Percentiles rank a stretch among this genome's conserved stretches.
Evolutionary conservation across 352 stramenopile species (phyloP).

Genomic region (Phytophthora colocasiae): DNA sequence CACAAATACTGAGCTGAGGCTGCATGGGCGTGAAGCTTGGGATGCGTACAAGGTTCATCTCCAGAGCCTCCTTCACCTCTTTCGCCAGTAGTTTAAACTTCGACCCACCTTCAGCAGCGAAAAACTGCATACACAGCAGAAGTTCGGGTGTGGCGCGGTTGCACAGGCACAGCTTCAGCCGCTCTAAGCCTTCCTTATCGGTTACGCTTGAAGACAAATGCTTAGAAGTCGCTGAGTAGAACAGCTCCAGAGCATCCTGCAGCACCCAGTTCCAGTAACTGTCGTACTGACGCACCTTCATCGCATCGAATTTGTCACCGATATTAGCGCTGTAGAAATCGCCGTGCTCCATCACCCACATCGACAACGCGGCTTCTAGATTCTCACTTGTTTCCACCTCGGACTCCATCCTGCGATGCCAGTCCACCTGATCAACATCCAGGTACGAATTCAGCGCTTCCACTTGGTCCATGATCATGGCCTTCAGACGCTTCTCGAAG

Average conservation of each 20-base stretch:
- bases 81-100: too few species aligned
- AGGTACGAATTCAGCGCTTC: slow-evolving; percentile 56
- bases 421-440: slow-evolving; percentile 56
- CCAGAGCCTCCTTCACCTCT: too few species aligned
- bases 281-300: slow-evolving; percentile 79
- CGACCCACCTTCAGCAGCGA: slow-evolving; percentile 48
- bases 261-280: slow-evolving; percentile 87
- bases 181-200: too few species aligned
- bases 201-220: too few species aligned
- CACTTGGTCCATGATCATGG: slow-evolving; percentile 66
- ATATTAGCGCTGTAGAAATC: slow-evolving; percentile 67
- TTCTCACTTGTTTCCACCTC: slow-evolving; percentile 61
- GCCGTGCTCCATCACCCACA: slow-evolving; percentile 65
- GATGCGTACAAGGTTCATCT: slow-evolving; percentile 60
- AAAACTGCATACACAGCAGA: slow-evolving; percentile 59
- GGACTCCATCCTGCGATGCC: slow-evolving; percentile 54
- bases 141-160: slow-evolving; percentile 78
- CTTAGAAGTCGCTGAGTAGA: too few species aligned
- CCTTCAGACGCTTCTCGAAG: slow-evolving; percentile 64
- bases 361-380: slow-evolving; percentile 53
- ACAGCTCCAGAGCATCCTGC: slow-evolving; percentile 57
- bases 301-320: slow-evolving; percentile 67
- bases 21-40: slow-evolving; percentile 58
- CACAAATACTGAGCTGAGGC: slow-evolving; percentile 59
- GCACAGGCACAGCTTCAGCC: slow-evolving; percentile 48